Percentiles rank a stretch among this genome's conserved stretches.
These are phyloP conservation scores for Calonectria multiphialidica DNA, from an alignment of 2,329 filamentous ascomycete species.

Conservation along the genomic window DNA sequence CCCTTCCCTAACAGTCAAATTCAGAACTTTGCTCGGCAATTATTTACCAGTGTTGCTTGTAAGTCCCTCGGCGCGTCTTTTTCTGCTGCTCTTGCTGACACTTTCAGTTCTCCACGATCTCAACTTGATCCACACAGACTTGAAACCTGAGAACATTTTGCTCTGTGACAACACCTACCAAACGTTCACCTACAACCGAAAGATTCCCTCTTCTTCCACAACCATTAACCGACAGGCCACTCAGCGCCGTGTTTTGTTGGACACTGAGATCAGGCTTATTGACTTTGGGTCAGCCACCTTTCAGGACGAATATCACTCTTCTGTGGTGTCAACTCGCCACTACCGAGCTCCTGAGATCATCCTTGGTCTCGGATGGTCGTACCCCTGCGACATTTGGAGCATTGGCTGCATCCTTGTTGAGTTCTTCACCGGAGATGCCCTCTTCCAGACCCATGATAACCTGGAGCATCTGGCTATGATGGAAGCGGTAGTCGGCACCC, in stretches of 20 bases:
- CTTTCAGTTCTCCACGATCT: conserved; percentile 89
- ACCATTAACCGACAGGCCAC: conserved; percentile 71
- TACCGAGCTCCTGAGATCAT: conserved; percentile 80
- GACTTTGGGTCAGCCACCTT: conserved; percentile 81
- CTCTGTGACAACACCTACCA: conserved; percentile 75
- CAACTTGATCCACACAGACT: conserved; percentile 93
- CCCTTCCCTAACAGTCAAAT: conserved; percentile 99
- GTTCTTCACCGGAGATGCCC: conserved; percentile 77
- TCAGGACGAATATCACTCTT: conserved; percentile 79
- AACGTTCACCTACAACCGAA: conserved; percentile 78
- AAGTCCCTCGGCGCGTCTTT: conserved; percentile 55
- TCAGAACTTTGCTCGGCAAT: conserved; percentile 93
- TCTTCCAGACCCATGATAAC: conserved; percentile 81
- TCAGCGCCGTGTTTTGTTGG: conserved; percentile 73
- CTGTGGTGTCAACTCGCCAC: conserved; percentile 77
- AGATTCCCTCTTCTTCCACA: conserved; percentile 75
- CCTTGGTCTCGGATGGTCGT: conserved; percentile 78
- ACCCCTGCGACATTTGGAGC: conserved; percentile 80
- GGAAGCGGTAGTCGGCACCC: conserved; percentile 73
- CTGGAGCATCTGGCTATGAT: conserved; percentile 82
- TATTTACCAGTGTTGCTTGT: conserved; percentile 99
- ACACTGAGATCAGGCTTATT: conserved; percentile 78
- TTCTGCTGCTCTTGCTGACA: conserved; percentile 27
- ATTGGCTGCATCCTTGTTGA: conserved; percentile 80
- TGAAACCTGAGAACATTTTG: conserved; percentile 79